phyloP scores from a whole-genome alignment of 129 eudicot genomes.

The Escallonia herrerae region DNA sequence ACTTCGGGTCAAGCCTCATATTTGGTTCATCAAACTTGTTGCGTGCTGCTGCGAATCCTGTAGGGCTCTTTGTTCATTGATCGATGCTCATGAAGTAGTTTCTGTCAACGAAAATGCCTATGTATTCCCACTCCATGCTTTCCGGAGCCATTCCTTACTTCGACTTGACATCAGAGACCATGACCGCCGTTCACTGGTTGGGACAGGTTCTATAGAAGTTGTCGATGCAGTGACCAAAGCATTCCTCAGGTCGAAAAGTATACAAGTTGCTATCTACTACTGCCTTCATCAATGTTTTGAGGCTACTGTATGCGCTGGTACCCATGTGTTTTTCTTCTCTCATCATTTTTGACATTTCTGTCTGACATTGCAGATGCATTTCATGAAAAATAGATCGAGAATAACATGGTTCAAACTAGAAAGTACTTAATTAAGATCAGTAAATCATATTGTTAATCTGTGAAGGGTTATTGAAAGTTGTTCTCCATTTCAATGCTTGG shows the following conservation, averaged over 20 bases:
- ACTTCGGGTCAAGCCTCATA: slow-evolving; percentile 78
- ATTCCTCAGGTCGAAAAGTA: slow-evolving; percentile 73
- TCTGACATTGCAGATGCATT: too few relatives aligned
- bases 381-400: too few relatives aligned
- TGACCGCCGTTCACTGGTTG: slow-evolving; percentile 34
- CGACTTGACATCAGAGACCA: slow-evolving; percentile 48
- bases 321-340: slow-evolving; percentile 49
- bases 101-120: slow-evolving; percentile 30
- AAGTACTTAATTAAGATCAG: too few relatives aligned
- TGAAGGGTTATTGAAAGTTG: too few relatives aligned
- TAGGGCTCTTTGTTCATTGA: slow-evolving; percentile 78
- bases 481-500: too few relatives aligned
- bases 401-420: too few relatives aligned
- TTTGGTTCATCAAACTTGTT: slow-evolving; percentile 70
- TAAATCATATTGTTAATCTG: too few relatives aligned
- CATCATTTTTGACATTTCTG: too few relatives aligned
- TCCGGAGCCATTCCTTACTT: slow-evolving; percentile 38
- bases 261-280: slow-evolving; percentile 72
- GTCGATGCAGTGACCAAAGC: slow-evolving; percentile 60
- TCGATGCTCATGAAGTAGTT: slow-evolving; percentile 67
- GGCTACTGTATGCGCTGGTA: slow-evolving; percentile 51
- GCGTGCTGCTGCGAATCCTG: slow-evolving; percentile 92
- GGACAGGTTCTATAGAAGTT: slow-evolving; percentile 42
- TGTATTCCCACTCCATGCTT: slow-evolving; percentile 57
- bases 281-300: slow-evolving; percentile 85